Evolutionary conservation across 1,284 basidiomycete genomes (phyloP).

Genomic region (Pseudozyma sp.): DNA sequence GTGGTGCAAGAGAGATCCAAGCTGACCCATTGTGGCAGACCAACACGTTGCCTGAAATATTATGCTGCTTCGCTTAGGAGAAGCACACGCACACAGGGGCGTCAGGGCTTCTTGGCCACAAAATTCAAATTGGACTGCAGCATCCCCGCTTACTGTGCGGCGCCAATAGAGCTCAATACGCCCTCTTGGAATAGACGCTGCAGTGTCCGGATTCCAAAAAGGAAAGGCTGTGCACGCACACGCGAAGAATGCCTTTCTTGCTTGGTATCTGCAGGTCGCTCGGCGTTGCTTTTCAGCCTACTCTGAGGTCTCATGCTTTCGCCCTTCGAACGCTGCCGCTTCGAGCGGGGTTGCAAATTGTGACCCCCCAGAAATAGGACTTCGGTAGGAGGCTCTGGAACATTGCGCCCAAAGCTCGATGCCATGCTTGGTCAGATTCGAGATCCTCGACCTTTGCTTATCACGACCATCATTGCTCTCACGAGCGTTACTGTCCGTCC

Average conservation of each 20-base stretch:
- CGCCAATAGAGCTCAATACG: no score
- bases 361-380: no score
- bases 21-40: background rate
- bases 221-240: conserved; percentile 1
- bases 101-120: background rate
- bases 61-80: background rate
- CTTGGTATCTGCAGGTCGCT: conserved; percentile 3
- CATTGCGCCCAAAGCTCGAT: background rate
- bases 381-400: background rate
- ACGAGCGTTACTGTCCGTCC: no score
- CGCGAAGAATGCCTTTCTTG: background rate
- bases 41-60: background rate
- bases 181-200: no score
- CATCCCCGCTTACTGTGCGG: no score
- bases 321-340: no score
- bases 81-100: background rate
- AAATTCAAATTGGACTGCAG: background rate
- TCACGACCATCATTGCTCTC: no score
- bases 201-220: background rate
- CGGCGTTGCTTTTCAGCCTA: background rate
- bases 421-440: background rate
- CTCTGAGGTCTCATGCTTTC: no score
- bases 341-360: conserved; percentile 8
- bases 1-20: background rate
- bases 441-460: background rate